phyloP scores from a whole-genome alignment of 495 filamentous ascomycete species.

The Aspergillus bertholletiae region DNA sequence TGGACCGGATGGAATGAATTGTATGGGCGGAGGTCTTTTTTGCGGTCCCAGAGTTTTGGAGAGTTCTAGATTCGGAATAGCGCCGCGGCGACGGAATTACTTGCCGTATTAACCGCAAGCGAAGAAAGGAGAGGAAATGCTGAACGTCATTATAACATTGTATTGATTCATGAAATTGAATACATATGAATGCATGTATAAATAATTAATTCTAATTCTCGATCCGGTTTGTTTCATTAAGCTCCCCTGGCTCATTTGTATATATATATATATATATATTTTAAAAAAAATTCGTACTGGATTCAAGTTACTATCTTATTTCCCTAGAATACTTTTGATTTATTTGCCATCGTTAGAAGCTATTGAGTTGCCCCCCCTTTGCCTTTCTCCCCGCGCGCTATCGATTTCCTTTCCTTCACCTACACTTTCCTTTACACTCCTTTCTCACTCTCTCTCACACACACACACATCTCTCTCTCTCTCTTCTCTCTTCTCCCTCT shows the following conservation, averaged over 20 bases:
- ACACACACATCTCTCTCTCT: constrained; percentile 19
- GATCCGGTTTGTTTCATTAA: no score
- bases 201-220: not conserved
- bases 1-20: no score
- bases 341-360: no score
- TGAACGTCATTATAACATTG: constrained; percentile 11
- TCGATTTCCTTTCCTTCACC: constrained; percentile 19
- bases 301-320: no score
- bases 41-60: not conserved
- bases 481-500: constrained; percentile 19
- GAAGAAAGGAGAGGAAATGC: constrained; percentile 7
- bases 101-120: constrained; percentile 7
- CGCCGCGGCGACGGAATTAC: constrained; percentile 12
- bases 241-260: no score
- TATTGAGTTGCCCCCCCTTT: not conserved
- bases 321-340: no score
- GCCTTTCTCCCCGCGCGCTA: constrained; percentile 27
- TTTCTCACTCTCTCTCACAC: constrained; percentile 22
- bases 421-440: constrained; percentile 1
- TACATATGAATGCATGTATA: not conserved
- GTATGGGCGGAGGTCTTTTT: constrained; percentile 4
- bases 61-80: constrained; percentile 2
- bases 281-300: no score
- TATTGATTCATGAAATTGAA: not conserved
- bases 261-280: no score